Percentiles rank a stretch among this genome's conserved stretches.
phyloP scores from a whole-genome alignment of 495 filamentous ascomycete species.

The Talaromyces wortmannii region DNA sequence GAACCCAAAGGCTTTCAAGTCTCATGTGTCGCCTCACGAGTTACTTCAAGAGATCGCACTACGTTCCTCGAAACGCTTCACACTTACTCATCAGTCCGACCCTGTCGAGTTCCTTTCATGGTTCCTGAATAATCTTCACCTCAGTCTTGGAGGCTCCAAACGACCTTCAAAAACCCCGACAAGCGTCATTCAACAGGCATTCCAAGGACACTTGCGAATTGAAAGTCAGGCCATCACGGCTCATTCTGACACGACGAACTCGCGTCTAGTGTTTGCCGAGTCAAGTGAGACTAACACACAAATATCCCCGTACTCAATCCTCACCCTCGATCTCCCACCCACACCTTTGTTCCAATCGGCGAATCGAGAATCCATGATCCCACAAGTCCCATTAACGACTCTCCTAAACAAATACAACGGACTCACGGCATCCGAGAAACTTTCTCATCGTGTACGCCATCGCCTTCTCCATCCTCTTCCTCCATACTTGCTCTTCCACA shows the following conservation, averaged over 20 bases:
- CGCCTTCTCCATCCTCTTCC: slow-evolving; percentile 88
- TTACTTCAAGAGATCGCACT: slow-evolving; percentile 91
- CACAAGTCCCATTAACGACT: slow-evolving; percentile 83
- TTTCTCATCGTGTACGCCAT: slow-evolving; percentile 79
- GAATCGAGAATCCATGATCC: slow-evolving; percentile 86
- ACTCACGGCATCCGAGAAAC: slow-evolving; percentile 75
- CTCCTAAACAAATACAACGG: slow-evolving; percentile 95
- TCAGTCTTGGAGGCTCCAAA: slow-evolving; percentile 83
- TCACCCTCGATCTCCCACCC: slow-evolving; percentile 87
- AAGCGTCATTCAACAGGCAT: slow-evolving; percentile 81
- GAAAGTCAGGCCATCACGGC: slow-evolving; percentile 94
- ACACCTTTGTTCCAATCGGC: slow-evolving; percentile 97
- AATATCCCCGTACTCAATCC: slow-evolving; percentile 71
- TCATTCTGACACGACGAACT: slow-evolving; percentile 71
- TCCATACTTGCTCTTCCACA: slow-evolving; percentile 87
- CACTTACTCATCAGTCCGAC: slow-evolving; percentile 84
- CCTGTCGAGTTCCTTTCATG: slow-evolving; percentile 94
- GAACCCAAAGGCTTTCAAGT: slow-evolving; percentile 96
- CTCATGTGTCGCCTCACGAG: slow-evolving; percentile 95
- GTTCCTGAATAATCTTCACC: slow-evolving; percentile 94
- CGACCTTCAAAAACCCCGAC: slow-evolving; percentile 60
- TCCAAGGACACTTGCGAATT: slow-evolving; percentile 86
- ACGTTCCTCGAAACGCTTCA: slow-evolving; percentile 85
- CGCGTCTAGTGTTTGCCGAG: slow-evolving; percentile 91
- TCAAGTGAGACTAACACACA: slow-evolving; percentile 73